These are phyloP conservation scores for Kregervanrija delftensis DNA, from an alignment of 805 yeast species.

Conservation along the genomic window DNA sequence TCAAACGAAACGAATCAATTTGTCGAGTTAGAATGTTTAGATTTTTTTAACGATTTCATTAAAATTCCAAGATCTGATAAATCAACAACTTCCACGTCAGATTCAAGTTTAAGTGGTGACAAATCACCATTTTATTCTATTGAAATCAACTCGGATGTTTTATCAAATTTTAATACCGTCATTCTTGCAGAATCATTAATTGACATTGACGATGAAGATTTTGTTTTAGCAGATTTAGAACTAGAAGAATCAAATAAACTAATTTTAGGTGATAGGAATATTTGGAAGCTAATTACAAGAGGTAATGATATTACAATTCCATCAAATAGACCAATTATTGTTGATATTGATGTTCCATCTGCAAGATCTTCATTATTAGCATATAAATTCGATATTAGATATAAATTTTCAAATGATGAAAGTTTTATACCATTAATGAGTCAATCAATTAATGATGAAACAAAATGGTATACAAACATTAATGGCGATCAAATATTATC, in stretches of 20 bases:
- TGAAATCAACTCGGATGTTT: slow-evolving; percentile 31
- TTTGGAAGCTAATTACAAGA: slow-evolving; percentile 31
- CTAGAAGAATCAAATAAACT: slow-evolving; percentile 17
- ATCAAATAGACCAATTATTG: slow-evolving; percentile 35
- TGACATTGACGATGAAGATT: slow-evolving; percentile 19
- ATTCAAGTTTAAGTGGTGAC: slow-evolving; percentile 52
- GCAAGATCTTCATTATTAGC: slow-evolving; percentile 59
- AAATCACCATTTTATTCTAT: slow-evolving; percentile 42
- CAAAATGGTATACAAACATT: slow-evolving; percentile 69
- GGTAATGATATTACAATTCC: slow-evolving; percentile 37
- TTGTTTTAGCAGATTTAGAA: slow-evolving; percentile 33
- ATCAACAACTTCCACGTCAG: slow-evolving; percentile 31
- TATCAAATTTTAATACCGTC: slow-evolving; percentile 42
- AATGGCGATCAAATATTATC: slow-evolving; percentile 32
- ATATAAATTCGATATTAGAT: slow-evolving; percentile 32
- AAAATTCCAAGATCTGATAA: slow-evolving; percentile 46
- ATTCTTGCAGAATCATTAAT: slow-evolving; percentile 35
- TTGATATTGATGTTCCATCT: slow-evolving; percentile 44
- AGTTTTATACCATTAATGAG: slow-evolving; percentile 57
- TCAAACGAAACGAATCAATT: slow-evolving; percentile 29
- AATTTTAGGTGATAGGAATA: slow-evolving; percentile 25
- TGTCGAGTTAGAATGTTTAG: slow-evolving; percentile 39
- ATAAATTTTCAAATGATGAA: slow-evolving; percentile 20
- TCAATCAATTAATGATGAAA: slow-evolving; percentile 62
- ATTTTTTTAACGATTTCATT: slow-evolving; percentile 31